phyloP scores from a whole-genome alignment of 139 green algal genomes.

The Eudorina sp. region DNA sequence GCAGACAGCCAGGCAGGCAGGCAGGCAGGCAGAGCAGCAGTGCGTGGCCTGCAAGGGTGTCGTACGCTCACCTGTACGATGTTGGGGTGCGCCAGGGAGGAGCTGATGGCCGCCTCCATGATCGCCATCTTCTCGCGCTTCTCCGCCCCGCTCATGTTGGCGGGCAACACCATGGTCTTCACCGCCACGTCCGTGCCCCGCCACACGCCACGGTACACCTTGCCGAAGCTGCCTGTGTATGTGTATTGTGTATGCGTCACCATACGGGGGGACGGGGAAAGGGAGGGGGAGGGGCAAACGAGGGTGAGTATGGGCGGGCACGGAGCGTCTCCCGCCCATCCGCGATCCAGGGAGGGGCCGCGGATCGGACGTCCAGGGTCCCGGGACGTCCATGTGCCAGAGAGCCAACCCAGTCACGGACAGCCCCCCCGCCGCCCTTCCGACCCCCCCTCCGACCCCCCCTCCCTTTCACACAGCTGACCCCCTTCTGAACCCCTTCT shows the following conservation, averaged over 20 bases:
- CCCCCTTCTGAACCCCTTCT: too few relatives aligned
- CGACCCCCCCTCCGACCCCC: too few relatives aligned
- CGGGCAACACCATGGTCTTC: constrained; percentile 58
- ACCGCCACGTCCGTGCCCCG: constrained; percentile 47
- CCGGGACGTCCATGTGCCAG: too few relatives aligned
- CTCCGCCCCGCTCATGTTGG: constrained; percentile 60
- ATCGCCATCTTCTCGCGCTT: constrained; percentile 73
- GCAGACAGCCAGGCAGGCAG: too few relatives aligned
- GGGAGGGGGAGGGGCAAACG: neutral
- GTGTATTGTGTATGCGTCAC: neutral
- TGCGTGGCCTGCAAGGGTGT: neutral
- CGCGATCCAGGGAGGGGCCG: too few relatives aligned
- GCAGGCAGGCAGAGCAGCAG: too few relatives aligned
- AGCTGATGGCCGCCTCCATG: constrained; percentile 63
- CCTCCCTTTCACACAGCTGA: too few relatives aligned
- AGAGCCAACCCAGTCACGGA: too few relatives aligned
- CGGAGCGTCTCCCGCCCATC: too few relatives aligned
- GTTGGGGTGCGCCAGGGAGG: constrained; percentile 55
- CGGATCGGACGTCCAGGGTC: too few relatives aligned
- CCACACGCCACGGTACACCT: constrained; percentile 48
- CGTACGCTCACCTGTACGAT: constrained; percentile 53
- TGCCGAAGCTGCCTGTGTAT: constrained; percentile 46
- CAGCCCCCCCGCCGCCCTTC: too few relatives aligned
- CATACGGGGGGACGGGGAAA: neutral
- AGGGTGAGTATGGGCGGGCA: neutral